Evolutionary conservation across 164 flowering plant genomes (phyloP).

Genomic region (Nymphaea thermarum): DNA sequence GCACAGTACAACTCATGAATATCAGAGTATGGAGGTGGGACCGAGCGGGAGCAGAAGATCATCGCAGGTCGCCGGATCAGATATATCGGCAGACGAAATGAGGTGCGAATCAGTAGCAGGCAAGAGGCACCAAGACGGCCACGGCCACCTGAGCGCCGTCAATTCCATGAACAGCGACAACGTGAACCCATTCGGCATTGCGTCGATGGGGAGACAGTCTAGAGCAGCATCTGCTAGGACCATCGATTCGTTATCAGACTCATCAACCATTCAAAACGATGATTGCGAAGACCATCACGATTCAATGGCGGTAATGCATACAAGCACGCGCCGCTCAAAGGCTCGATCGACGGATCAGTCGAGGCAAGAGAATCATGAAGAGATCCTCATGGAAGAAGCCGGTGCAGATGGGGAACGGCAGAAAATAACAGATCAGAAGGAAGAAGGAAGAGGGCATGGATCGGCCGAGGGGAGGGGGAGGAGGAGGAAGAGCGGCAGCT

Average conservation of each 20-base stretch:
- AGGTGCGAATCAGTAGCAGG: neutral
- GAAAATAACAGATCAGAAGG: neutral
- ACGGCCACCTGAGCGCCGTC: neutral
- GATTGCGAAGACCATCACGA: no score
- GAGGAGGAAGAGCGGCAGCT: slow-evolving; percentile 20
- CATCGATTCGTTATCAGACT: no score
- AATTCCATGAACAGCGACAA: neutral
- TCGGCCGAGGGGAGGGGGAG: slow-evolving; percentile 4
- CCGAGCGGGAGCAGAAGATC: no score
- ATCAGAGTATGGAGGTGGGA: no score
- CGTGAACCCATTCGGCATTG: neutral
- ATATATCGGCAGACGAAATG: no score
- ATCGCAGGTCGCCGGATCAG: no score
- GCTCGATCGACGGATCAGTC: no score
- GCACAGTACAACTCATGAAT: no score
- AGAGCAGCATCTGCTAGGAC: neutral
- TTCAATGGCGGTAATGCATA: no score
- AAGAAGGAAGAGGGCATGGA: slow-evolving; percentile 1
- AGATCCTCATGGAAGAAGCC: neutral
- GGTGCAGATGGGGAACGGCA: neutral
- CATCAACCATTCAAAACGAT: no score
- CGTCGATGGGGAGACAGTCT: neutral
- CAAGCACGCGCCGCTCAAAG: no score
- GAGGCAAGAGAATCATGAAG: neutral
- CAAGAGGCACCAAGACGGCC: neutral